Conservation (phyloP, 352 stramenopile genomes). For the Phytopythium chamaehyphon region DNA sequence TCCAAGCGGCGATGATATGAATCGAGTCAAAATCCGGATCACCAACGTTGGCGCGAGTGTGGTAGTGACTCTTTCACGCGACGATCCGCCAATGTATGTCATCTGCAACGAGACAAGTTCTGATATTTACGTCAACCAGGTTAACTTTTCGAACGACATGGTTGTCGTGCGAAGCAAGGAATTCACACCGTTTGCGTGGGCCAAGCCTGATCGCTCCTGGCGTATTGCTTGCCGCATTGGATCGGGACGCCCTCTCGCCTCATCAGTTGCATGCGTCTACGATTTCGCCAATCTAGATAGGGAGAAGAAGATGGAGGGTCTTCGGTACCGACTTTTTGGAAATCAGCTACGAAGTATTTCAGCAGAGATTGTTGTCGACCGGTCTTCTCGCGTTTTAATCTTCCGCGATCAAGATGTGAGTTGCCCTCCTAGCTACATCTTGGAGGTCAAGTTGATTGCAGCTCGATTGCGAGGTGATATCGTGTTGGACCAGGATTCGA, state of each 20-base stretch:
- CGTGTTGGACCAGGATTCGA: constrained; percentile 48
- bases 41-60: constrained; percentile 74
- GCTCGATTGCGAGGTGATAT: constrained; percentile 64
- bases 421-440: constrained; percentile 54
- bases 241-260: constrained; percentile 40
- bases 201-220: constrained; percentile 64
- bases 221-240: constrained; percentile 69
- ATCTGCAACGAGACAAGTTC: constrained; percentile 80
- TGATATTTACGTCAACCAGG: constrained; percentile 71
- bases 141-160: constrained; percentile 57
- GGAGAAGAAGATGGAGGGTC: constrained; percentile 63
- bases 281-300: constrained; percentile 84
- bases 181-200: constrained; percentile 80
- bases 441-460: constrained; percentile 85
- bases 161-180: constrained; percentile 63
- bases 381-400: constrained; percentile 74
- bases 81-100: constrained; percentile 83
- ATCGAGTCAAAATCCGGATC: constrained; percentile 74
- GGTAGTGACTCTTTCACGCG: constrained; percentile 68
- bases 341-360: constrained; percentile 63
- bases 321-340: constrained; percentile 69
- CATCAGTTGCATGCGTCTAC: constrained; percentile 65
- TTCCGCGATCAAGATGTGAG: constrained; percentile 67
- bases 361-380: constrained; percentile 74
- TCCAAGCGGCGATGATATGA: constrained; percentile 42